These are phyloP conservation scores for Arachnomyces sp. DNA, from an alignment of 2,329 filamentous ascomycete genomes.

Conservation along the genomic window DNA sequence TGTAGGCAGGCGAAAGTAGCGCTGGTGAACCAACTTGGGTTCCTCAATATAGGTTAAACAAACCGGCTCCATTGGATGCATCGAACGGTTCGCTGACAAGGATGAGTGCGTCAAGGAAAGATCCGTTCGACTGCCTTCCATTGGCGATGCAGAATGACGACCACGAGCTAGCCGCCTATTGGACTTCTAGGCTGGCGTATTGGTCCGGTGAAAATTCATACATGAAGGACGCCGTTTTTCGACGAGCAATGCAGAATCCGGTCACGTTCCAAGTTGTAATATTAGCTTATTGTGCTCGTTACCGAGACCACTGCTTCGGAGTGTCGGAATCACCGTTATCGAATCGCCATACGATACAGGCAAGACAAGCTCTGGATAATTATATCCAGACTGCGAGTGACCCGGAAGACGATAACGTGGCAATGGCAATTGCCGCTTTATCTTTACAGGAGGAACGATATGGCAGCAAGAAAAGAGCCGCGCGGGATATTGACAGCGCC, in stretches of 20 bases:
- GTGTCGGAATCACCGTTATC: conserved; percentile 18
- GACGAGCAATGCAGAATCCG: conserved; percentile 25
- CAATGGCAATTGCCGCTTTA: conserved; percentile 28
- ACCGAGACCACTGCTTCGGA: conserved; percentile 23
- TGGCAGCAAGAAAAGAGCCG: conserved; percentile 22
- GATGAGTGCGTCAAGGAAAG: conserved; percentile 22
- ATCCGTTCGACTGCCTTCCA: conserved; percentile 27
- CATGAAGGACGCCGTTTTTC: conserved; percentile 30
- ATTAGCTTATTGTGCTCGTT: conserved; percentile 32
- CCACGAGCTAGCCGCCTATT: conserved; percentile 28
- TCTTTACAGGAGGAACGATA: conserved; percentile 34
- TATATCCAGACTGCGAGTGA: conserved; percentile 14
- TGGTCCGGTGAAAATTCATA: conserved; percentile 35
- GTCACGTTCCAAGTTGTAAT: conserved; percentile 31
- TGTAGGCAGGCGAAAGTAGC: background rate
- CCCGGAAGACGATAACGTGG: conserved; percentile 23
- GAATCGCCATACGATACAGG: conserved; percentile 21
- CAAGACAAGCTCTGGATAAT: conserved; percentile 22
- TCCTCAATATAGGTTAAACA: no score
- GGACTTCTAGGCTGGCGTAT: conserved; percentile 30
- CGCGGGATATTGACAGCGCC: conserved; percentile 23
- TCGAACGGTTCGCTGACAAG: conserved; percentile 1
- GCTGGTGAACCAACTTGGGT: no score
- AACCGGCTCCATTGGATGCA: no score
- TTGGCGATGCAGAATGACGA: conserved; percentile 20